Conservation (phyloP, 805 yeast species). For the Saccharomycopsis selenospora region DNA sequence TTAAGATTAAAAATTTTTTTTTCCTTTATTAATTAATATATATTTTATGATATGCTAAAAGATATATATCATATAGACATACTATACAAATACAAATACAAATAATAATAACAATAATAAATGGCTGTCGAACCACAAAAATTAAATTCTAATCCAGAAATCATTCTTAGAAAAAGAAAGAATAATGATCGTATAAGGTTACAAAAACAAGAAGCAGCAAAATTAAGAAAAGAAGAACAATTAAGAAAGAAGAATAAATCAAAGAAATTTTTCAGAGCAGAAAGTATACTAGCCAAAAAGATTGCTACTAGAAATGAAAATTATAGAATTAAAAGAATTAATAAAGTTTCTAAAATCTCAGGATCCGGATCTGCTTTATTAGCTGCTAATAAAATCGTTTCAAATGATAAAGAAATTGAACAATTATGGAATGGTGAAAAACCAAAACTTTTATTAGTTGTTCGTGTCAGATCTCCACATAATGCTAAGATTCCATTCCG, state of each 20-base stretch:
- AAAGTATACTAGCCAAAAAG: conserved; percentile 59
- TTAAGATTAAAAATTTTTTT: no score
- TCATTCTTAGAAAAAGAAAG: conserved; percentile 71
- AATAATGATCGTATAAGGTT: conserved; percentile 66
- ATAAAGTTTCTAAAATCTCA: conserved; percentile 35
- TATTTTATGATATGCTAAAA: no score
- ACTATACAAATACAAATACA: background rate
- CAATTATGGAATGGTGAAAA: conserved; percentile 33
- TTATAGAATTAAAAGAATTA: conserved; percentile 58
- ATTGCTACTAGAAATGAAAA: conserved; percentile 60
- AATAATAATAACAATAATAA: background rate
- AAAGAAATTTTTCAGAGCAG: conserved; percentile 64
- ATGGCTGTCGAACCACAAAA: conserved; percentile 31
- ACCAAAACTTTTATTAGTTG: conserved; percentile 52
- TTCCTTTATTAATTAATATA: no score
- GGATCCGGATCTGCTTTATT: conserved; percentile 22
- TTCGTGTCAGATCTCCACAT: conserved; percentile 59
- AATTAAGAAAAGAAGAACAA: conserved; percentile 40
- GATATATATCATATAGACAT: no score
- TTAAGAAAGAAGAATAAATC: conserved; percentile 37
- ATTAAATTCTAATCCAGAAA: conserved; percentile 65
- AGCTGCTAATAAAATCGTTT: conserved; percentile 26
- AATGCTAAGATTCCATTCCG: conserved; percentile 59
- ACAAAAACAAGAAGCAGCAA: conserved; percentile 64
- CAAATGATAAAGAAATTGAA: conserved; percentile 25